A percentile compares a stretch with the other conserved stretches of the same genome.
phyloP scores from a whole-genome alignment of 2,329 filamentous ascomycete genomes.

The Cladophialophora yegresii region DNA sequence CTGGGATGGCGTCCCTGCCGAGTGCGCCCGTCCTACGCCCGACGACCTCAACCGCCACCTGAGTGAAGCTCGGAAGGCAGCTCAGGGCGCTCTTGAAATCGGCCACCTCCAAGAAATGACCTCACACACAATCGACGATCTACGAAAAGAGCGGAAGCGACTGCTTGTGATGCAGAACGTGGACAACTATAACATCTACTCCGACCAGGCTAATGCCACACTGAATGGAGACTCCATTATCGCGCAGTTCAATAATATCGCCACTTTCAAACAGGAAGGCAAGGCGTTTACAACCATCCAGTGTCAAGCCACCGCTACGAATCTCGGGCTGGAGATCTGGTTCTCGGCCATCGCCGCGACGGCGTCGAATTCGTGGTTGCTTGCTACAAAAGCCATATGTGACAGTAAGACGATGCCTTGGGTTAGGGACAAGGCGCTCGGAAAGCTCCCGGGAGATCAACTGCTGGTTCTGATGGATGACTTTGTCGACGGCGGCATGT shows the following conservation, averaged over 20 bases:
- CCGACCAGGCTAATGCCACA: background rate
- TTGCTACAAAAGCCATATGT: slow-evolving; percentile 55
- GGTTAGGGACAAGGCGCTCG: slow-evolving; percentile 7
- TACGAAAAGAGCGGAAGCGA: background rate
- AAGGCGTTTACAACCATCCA: slow-evolving; percentile 1
- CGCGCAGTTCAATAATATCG: background rate
- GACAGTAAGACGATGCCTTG: slow-evolving; percentile 54
- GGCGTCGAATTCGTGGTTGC: slow-evolving; percentile 53
- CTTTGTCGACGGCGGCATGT: background rate
- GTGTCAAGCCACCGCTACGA: background rate
- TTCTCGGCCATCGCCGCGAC: slow-evolving; percentile 51
- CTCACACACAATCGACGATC: background rate
- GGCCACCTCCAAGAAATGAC: background rate
- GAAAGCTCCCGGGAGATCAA: slow-evolving; percentile 36
- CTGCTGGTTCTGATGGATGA: background rate
- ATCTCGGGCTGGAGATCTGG: slow-evolving; percentile 19
- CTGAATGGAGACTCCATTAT: background rate
- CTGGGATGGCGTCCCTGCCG: background rate
- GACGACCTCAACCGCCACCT: background rate
- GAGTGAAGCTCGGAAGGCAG: background rate
- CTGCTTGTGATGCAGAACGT: background rate
- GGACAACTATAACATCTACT: slow-evolving; percentile 3
- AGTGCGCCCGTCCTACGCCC: background rate
- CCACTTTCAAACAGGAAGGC: background rate
- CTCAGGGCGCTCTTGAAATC: background rate